Percentiles rank a stretch among this genome's conserved stretches.
phyloP scores from a whole-genome alignment of 1,139 yeast genomes.

The Geotrichum candidum region DNA sequence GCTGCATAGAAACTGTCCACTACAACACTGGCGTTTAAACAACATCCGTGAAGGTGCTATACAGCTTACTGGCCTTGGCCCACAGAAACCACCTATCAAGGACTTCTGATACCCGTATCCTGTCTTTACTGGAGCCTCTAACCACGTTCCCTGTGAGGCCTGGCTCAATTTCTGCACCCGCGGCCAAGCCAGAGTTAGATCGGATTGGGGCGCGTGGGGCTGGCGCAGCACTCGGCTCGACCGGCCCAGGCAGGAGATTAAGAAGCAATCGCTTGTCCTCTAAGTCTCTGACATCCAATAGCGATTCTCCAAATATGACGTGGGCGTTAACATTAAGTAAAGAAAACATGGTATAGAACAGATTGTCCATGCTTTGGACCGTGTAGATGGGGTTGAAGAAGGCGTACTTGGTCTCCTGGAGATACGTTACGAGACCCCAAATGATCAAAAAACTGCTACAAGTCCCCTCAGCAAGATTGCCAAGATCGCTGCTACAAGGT shows the following conservation, averaged over 20 bases:
- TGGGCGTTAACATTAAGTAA: neutral
- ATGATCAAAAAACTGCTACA: neutral
- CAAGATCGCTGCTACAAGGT: neutral
- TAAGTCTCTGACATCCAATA: neutral
- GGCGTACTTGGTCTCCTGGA: neutral
- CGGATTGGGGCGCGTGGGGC: neutral
- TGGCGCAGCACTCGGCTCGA: neutral
- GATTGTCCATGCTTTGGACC: slow-evolving; percentile 9
- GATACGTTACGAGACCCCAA: slow-evolving; percentile 4
- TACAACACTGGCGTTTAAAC: neutral
- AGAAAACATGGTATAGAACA: slow-evolving; percentile 5
- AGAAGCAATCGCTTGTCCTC: neutral
- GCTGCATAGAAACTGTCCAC: neutral
- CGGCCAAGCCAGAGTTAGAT: neutral
- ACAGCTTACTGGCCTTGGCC: neutral
- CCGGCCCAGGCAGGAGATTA: slow-evolving; percentile 7
- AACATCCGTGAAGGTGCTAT: neutral
- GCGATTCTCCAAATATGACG: slow-evolving; percentile 12
- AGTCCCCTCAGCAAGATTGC: neutral
- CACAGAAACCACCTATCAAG: slow-evolving; percentile 3
- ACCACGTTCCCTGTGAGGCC: slow-evolving; percentile 1
- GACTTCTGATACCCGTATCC: neutral
- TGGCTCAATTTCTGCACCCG: neutral
- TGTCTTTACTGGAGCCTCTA: slow-evolving; percentile 10
- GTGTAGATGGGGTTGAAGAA: neutral